Conservation (phyloP, 2,329 filamentous ascomycete genomes). For the Arthrobotrys sphaeroides region DNA sequence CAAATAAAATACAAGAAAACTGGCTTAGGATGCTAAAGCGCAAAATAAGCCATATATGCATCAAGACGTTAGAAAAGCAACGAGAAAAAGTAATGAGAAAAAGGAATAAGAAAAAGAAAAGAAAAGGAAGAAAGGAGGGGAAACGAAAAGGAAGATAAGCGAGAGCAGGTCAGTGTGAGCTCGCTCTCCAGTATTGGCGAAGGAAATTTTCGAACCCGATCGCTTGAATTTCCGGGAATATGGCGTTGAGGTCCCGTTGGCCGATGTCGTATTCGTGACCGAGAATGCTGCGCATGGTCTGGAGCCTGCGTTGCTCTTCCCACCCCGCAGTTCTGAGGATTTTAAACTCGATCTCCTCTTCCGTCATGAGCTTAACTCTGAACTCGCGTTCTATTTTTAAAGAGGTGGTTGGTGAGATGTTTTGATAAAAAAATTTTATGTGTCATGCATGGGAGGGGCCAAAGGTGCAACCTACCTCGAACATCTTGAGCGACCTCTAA, state of each 20-base stretch:
- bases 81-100: neutral
- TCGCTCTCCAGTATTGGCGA: slow-evolving; percentile 19
- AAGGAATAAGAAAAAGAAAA: neutral
- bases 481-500: slow-evolving; percentile 53
- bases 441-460: slow-evolving; percentile 41
- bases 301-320: slow-evolving; percentile 33
- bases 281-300: slow-evolving; percentile 47
- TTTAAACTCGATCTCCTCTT: slow-evolving; percentile 41
- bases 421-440: slow-evolving; percentile 25
- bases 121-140: neutral
- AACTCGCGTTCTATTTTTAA: slow-evolving; percentile 45
- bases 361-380: slow-evolving; percentile 23
- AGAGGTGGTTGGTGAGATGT: slow-evolving; percentile 22
- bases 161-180: neutral
- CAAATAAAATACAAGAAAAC: slow-evolving; percentile 48
- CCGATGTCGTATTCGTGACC: slow-evolving; percentile 41
- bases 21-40: slow-evolving; percentile 28
- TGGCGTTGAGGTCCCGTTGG: slow-evolving; percentile 37
- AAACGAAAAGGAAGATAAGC: neutral
- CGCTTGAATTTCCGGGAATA: slow-evolving; percentile 32
- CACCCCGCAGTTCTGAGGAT: slow-evolving; percentile 27
- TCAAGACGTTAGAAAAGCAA: neutral
- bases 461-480: slow-evolving; percentile 54
- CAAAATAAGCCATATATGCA: slow-evolving; percentile 8
- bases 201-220: slow-evolving; percentile 33